Conservation (phyloP, 2,329 filamentous ascomycete species). For the Gremmenia infestans region DNA sequence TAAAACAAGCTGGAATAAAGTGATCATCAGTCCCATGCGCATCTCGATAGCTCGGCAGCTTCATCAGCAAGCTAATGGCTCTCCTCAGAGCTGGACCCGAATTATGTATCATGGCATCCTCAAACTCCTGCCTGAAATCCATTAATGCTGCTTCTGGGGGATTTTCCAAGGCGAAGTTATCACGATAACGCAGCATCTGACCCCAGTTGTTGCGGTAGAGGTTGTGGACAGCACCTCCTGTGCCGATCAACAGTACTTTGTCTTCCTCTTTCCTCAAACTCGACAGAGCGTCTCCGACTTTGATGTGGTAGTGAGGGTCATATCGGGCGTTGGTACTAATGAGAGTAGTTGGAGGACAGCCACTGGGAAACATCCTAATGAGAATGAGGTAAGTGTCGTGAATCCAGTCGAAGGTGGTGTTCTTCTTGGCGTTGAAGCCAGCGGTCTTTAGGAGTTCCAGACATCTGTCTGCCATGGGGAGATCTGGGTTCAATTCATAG, state of each 20-base stretch:
- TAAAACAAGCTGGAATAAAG: conserved; percentile 61
- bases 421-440: conserved; percentile 50
- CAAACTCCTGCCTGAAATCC: conserved; percentile 60
- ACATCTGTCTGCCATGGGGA: conserved; percentile 45
- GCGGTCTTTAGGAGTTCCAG: conserved; percentile 44
- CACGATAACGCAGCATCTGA: conserved; percentile 50
- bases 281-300: conserved; percentile 52
- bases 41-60: conserved; percentile 60
- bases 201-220: conserved; percentile 63
- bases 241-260: conserved; percentile 52
- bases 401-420: conserved; percentile 63
- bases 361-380: conserved; percentile 62
- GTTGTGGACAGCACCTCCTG: conserved; percentile 63
- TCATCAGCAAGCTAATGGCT: conserved; percentile 59
- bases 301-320: conserved; percentile 52
- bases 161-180: conserved; percentile 56
- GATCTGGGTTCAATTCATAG: conserved; percentile 58
- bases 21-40: conserved; percentile 68
- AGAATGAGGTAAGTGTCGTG: conserved; percentile 66
- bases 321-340: conserved; percentile 50
- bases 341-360: conserved; percentile 62
- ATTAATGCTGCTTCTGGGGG: conserved; percentile 57
- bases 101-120: conserved; percentile 52
- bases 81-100: conserved; percentile 49
- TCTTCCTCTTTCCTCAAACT: conserved; percentile 47